Conservation (phyloP, 805 yeast species). For the Cyberlindnera sargentensis region DNA sequence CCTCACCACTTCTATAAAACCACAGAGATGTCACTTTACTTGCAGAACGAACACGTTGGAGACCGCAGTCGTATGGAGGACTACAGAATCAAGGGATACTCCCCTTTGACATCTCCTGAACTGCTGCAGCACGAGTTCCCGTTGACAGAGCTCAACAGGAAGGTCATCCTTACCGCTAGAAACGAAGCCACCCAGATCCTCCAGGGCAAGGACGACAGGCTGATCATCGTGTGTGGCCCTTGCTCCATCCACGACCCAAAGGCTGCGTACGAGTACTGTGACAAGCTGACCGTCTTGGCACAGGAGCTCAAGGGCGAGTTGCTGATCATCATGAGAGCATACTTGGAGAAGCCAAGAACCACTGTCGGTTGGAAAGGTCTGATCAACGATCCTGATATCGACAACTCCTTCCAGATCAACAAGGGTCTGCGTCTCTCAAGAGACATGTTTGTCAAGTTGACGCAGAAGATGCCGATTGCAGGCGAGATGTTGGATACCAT, state of each 20-base stretch:
- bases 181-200: conserved; percentile 65
- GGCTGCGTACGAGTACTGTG: conserved; percentile 87
- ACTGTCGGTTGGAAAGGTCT: conserved; percentile 99
- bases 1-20: no score
- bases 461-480: conserved; percentile 84
- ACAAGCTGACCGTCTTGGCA: conserved; percentile 49
- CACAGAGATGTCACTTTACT: conserved; percentile 33
- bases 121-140: conserved; percentile 82
- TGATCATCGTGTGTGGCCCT: conserved; percentile 90
- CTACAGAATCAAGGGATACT: conserved; percentile 81
- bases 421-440: conserved; percentile 89
- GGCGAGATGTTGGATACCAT: conserved; percentile 98
- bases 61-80: conserved; percentile 74
- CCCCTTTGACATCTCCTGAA: conserved; percentile 94
- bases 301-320: conserved; percentile 67
- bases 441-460: conserved; percentile 76
- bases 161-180: conserved; percentile 69
- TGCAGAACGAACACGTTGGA: conserved; percentile 76
- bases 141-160: conserved; percentile 49
- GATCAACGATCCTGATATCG: conserved; percentile 95
- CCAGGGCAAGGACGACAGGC: conserved; percentile 78
- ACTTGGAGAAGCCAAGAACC: conserved; percentile 95
- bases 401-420: conserved; percentile 87
- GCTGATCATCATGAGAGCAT: conserved; percentile 92
- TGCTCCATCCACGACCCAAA: conserved; percentile 93